phyloP scores from a whole-genome alignment of 192 early-diverging fungal species.

The Podochytrium sp. region DNA sequence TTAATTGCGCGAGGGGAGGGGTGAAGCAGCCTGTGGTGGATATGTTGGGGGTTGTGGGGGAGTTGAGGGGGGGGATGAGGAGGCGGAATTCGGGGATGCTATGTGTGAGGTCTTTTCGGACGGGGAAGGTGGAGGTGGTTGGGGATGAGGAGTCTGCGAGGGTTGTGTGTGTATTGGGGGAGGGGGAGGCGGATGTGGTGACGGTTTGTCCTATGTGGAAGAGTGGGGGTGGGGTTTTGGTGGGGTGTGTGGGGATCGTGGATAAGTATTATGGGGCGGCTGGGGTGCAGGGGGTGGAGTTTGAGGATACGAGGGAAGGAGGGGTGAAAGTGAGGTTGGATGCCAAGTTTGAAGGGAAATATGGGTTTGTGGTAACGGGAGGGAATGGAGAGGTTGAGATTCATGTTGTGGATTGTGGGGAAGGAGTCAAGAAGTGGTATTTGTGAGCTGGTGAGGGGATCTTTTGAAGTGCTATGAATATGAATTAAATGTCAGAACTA shows the following conservation, averaged over 20 bases:
- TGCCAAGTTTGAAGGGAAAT: background rate
- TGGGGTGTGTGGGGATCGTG: conserved; percentile 1
- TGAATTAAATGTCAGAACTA: too few species aligned
- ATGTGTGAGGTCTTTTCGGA: background rate
- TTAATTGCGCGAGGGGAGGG: background rate
- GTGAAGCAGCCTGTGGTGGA: background rate
- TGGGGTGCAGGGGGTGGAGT: background rate
- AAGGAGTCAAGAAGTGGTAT: background rate
- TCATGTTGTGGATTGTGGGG: background rate
- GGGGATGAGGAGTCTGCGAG: background rate
- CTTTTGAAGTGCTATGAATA: background rate
- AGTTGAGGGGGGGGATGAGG: background rate
- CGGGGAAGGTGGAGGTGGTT: background rate
- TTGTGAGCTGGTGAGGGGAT: background rate
- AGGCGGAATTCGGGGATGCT: background rate
- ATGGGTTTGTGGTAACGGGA: background rate
- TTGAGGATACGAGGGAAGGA: background rate
- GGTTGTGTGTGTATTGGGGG: background rate
- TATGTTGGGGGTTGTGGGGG: background rate
- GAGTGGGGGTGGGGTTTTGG: background rate
- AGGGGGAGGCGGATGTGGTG: background rate
- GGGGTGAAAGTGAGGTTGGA: background rate
- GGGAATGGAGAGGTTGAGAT: background rate
- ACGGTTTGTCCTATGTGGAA: background rate
- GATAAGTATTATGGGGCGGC: conserved; percentile 15